Percentiles rank a stretch among this genome's conserved stretches.
Conservation (phyloP, 495 filamentous ascomycete genomes). For the Neurospora hispaniola region DNA sequence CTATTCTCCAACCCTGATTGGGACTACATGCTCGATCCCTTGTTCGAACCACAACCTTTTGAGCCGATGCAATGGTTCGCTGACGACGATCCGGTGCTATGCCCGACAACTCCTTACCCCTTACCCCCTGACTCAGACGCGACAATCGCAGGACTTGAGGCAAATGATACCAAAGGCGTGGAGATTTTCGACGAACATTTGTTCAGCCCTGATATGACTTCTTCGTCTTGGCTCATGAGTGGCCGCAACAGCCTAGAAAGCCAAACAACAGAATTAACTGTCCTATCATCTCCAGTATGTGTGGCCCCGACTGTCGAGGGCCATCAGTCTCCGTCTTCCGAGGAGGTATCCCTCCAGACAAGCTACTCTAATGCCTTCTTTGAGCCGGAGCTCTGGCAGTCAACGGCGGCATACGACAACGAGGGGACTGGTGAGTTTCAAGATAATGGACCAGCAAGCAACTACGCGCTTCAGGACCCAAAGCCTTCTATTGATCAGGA, state of each 20-base stretch:
- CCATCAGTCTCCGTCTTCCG: background rate
- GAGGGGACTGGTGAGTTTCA: background rate
- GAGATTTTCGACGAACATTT: background rate
- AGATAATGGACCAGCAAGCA: background rate
- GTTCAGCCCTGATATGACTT: background rate
- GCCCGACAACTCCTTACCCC: background rate
- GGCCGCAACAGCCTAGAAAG: background rate
- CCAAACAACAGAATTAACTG: background rate
- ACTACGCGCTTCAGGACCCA: background rate
- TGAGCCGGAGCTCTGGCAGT: background rate
- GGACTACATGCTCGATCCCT: background rate
- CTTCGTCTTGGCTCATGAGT: background rate
- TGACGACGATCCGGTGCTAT: background rate
- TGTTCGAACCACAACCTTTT: background rate
- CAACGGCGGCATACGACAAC: background rate
- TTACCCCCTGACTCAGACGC: background rate
- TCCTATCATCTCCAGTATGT: background rate
- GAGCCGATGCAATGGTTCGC: background rate
- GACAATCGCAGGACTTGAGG: background rate
- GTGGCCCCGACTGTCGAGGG: background rate
- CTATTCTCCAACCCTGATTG: background rate
- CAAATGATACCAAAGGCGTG: background rate
- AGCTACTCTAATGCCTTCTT: background rate
- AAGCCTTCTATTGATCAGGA: background rate
- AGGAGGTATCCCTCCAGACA: background rate